Evolutionary conservation across 2,329 filamentous ascomycete genomes (phyloP).

Genomic region (Neophaeococcomyces mojaviensis): DNA sequence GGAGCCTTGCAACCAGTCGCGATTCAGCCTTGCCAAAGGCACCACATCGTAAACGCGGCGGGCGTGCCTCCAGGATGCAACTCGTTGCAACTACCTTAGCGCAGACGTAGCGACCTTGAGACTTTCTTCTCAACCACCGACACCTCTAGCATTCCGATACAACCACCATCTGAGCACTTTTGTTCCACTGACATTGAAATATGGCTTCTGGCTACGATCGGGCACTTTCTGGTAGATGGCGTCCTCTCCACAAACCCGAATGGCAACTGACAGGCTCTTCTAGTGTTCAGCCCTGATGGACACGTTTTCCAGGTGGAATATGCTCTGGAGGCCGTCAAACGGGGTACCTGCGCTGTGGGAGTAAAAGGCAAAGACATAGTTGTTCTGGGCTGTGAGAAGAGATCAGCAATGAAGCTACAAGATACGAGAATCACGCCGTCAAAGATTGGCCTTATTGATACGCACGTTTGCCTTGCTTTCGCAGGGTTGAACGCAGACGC

Average conservation of each 20-base stretch:
- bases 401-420: slow-evolving; percentile 98
- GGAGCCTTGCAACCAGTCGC: background rate
- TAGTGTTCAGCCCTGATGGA: slow-evolving; percentile 79
- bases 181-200: slow-evolving; percentile 13
- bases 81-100: background rate
- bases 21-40: slow-evolving; percentile 4
- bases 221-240: slow-evolving; percentile 81
- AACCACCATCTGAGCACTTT: background rate
- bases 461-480: slow-evolving; percentile 93
- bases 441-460: slow-evolving; percentile 94
- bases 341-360: slow-evolving; percentile 96
- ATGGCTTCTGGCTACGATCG: slow-evolving; percentile 98
- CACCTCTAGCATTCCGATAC: background rate
- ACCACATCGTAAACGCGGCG: slow-evolving; percentile 3
- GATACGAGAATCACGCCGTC: slow-evolving; percentile 98
- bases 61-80: background rate
- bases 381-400: slow-evolving; percentile 95
- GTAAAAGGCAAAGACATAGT: slow-evolving; percentile 94
- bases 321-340: slow-evolving; percentile 95
- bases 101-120: background rate
- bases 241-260: slow-evolving; percentile 28
- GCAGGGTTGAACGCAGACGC: slow-evolving; percentile 96
- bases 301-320: slow-evolving; percentile 99
- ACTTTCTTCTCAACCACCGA: background rate
- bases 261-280: background rate